These are phyloP conservation scores for Phycomyces blakesleeanus DNA, from an alignment of 192 early-diverging fungal species.

Conservation along the genomic window DNA sequence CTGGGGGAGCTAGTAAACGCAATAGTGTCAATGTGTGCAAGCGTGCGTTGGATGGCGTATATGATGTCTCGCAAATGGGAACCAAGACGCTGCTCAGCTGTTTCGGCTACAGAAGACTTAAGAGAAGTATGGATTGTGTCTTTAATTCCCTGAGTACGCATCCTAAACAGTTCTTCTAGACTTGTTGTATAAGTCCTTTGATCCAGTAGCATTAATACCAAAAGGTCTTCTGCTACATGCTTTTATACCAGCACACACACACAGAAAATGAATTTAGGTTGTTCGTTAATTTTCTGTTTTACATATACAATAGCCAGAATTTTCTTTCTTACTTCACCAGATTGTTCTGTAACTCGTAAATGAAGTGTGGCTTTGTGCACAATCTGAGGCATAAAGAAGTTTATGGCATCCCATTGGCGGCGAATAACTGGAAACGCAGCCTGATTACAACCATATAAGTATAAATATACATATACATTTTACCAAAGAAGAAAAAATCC, in stretches of 20 bases:
- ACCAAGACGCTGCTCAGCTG: conserved; percentile 18
- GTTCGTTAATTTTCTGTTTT: neutral
- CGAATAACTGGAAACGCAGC: conserved; percentile 76
- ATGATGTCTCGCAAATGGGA: conserved; percentile 42
- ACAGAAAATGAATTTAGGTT: too few species aligned
- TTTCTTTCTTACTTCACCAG: conserved; percentile 42
- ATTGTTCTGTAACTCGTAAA: conserved; percentile 39
- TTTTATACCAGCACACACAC: too few species aligned
- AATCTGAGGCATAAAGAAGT: conserved; percentile 72
- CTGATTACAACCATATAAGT: conserved; percentile 33
- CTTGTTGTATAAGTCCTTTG: conserved; percentile 52
- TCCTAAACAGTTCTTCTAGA: conserved; percentile 48
- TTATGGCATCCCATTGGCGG: conserved; percentile 81
- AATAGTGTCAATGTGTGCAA: conserved; percentile 36
- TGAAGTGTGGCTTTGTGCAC: conserved; percentile 57
- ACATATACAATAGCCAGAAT: neutral
- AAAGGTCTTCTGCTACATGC: conserved; percentile 57
- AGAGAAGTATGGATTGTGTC: conserved; percentile 26
- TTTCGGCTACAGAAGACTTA: neutral
- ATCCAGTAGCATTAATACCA: conserved; percentile 66
- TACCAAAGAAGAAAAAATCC: neutral
- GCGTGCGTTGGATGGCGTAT: conserved; percentile 33
- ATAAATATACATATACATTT: too few species aligned
- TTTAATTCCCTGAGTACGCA: conserved; percentile 47
- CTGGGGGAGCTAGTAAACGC: neutral